Base-by-base conservation (phyloP, 192 early-diverging fungal genomes). In the Pecoramyces ruminantium region DNA sequence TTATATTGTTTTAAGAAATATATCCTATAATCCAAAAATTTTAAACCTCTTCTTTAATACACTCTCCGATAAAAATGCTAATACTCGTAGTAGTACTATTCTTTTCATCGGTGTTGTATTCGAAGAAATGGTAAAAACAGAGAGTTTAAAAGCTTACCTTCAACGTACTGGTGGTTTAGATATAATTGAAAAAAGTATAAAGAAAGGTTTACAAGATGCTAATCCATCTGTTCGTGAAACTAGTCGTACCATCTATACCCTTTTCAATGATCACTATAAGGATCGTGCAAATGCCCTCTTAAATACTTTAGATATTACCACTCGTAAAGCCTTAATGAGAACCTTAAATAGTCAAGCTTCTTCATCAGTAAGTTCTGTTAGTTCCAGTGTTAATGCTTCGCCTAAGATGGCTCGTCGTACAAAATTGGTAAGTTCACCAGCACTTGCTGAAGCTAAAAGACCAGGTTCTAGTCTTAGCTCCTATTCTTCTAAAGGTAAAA, bases 61-160 rank as follows among this genome's bases (percentile, higher is more conserved):
- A 13, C 15, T 83, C 3, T 29, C 39, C 4, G 86, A 87, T 80
- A 87, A 87, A 40, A 87, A 81, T 77, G 80, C 82, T 0, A 82
- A 29, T 30, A 77, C 83, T 17, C 67, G 86, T 27, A 38, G 40
- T 11, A 81, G 81, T 30, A 77, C 82, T n/a, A 78, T 82, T 14
- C 30, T 30, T 29, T 82, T 80, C 11, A 21, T 85, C 15, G 81
- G 80, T 34, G 78, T 67, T 1, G 29, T 81, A 0, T 18, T 86
- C 30, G 81, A 85, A 29, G 30, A 77, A 38, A 83, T 86, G 79
- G 40, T 13, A 58, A 77, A 39, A 30, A 18, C 8, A 13, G 51
- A 67, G 0, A 67, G 9, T n/a, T n/a, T 17, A 27, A 67, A 67
- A 67, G 4, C 51, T 2, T 25, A 28, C n/a, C 77, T 83, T 0